Evolutionary conservation across 495 filamentous ascomycete genomes (phyloP).

Genomic region (Neurospora sp.): DNA sequence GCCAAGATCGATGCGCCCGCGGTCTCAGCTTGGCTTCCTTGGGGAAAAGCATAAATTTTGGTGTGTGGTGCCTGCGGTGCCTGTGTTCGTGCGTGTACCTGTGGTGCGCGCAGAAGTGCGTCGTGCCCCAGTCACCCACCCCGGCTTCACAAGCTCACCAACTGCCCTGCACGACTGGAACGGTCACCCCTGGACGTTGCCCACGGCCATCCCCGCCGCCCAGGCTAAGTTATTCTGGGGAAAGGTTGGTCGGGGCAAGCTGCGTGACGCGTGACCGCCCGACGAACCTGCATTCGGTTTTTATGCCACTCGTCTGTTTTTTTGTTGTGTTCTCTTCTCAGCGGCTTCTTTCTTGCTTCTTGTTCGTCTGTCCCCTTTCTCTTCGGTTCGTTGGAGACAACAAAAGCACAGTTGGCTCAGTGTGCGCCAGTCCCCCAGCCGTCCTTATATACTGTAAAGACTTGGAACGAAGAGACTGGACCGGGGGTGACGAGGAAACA

Average conservation of each 20-base stretch:
- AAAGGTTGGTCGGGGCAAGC: background rate
- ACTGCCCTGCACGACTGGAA: background rate
- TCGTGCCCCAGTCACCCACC: background rate
- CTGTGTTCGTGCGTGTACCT: background rate
- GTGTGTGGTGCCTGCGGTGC: background rate
- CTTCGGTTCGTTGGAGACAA: background rate
- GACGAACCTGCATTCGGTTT: background rate
- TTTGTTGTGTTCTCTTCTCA: background rate
- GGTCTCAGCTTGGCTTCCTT: background rate
- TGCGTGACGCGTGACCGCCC: background rate
- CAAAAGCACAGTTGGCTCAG: background rate
- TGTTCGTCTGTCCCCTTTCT: background rate
- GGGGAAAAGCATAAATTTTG: background rate
- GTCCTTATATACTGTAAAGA: background rate
- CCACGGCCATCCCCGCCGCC: background rate
- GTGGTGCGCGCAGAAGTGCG: background rate
- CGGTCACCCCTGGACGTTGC: background rate
- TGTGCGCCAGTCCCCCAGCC: background rate
- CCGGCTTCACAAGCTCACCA: background rate
- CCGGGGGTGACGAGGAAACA: background rate
- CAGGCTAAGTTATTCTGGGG: background rate
- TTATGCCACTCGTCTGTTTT: background rate
- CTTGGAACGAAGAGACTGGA: background rate
- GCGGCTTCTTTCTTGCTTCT: background rate
- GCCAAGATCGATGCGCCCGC: background rate